Evolutionary conservation across 371 early-diverging fungal genomes (phyloP).

Genomic region (Apophysomyces ossiformis): DNA sequence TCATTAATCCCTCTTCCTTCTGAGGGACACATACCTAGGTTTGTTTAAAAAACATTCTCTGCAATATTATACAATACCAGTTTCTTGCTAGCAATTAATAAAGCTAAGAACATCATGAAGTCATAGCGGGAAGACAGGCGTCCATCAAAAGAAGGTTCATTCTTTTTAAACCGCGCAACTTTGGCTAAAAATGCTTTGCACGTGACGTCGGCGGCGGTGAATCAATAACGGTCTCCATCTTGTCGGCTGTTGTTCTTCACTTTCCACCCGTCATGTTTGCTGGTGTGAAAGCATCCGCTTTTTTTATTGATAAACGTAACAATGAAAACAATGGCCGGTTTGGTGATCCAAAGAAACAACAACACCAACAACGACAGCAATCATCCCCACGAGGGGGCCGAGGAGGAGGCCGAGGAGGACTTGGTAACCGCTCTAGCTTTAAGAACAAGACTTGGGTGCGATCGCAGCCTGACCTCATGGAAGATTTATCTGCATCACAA

Average conservation of each 20-base stretch:
- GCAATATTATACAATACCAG: too few relatives aligned
- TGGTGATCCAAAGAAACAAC: neutral
- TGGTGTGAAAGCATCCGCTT: conserved; percentile 5
- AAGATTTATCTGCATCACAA: neutral
- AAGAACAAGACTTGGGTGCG: conserved; percentile 11
- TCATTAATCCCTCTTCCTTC: too few relatives aligned
- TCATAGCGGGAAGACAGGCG: too few relatives aligned
- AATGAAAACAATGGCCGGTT: neutral
- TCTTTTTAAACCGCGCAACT: too few relatives aligned
- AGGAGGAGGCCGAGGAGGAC: conserved; percentile 4
- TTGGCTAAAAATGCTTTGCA: too few relatives aligned
- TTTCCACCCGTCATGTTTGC: conserved; percentile 9
- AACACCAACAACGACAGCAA: neutral
- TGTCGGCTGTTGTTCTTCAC: neutral
- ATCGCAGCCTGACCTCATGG: neutral
- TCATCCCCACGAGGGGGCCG: neutral
- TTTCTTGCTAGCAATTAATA: too few relatives aligned
- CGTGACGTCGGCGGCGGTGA: too few relatives aligned
- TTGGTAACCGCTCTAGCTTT: neutral
- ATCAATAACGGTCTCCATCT: too few relatives aligned
- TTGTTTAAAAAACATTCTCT: too few relatives aligned
- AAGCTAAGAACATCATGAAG: too few relatives aligned
- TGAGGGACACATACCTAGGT: too few relatives aligned
- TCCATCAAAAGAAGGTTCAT: too few relatives aligned
- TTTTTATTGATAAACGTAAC: neutral